Evolutionary conservation across 352 stramenopile genomes (phyloP), one percentile per base, ranked within the genome.

Genomic region (Labyrinthula sp.): DNA sequence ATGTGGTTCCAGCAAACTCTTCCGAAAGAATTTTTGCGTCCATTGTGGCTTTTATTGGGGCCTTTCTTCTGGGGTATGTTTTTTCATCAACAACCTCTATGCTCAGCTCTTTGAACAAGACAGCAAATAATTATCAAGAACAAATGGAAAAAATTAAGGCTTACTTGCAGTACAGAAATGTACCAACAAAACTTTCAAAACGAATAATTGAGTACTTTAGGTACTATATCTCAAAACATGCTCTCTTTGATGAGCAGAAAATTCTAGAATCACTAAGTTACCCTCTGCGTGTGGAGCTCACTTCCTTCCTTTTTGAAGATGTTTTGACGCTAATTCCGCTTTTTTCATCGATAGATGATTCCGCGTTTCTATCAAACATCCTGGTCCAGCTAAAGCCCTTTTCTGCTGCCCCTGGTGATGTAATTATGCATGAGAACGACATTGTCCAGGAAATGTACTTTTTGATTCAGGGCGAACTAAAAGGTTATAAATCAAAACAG

Each of bases 121-220:
- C 30, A 12, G 12, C 31, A 0, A 41, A 47, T 8, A 14, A 39
- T 4, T 46, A 47, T 29, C 26, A 54, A 10, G 30, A 38, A 2
- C 49, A 57, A 20, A 45, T 57, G 18, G 37, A 50, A 31, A 30
- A 31, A 8, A 57, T 57, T 28, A 57, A 57, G 27, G 29, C 48
- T 12, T 57, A 57, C 40, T 33, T 54, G 22, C 36, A 47, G 30
- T 57, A 54, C 40, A 39, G 48, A 3, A 39, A 54, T 18, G 17
- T 57, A 9, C 48, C 48, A 5, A 2, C 7, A 1, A 5, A 22
- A 6, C 26, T 57, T 8, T 30, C 43, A 14, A 8, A 9, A 3
- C 48, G 48, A 2, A 45, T 57, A 14, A 39, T 39, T 2, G 14
- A 20, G 0, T 52, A 38, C 21, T 57, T 46, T 17, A 12, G 25